Percentiles rank a stretch among this genome's conserved stretches.
Evolutionary conservation across 164 flowering plant genomes (phyloP).

Genomic region (Nelumbo lutea): DNA sequence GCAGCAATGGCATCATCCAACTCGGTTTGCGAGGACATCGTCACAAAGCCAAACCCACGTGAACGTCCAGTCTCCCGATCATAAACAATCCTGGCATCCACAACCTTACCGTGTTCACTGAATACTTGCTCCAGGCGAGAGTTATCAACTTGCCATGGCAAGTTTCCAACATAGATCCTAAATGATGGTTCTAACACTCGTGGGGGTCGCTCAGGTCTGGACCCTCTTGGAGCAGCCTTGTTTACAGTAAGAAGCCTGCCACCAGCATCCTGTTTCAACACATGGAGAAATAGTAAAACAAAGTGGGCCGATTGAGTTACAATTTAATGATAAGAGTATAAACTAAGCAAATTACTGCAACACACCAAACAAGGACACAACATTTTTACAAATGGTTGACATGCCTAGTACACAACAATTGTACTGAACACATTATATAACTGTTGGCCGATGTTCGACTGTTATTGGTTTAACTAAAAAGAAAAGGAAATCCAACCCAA

Average conservation of each 20-base stretch:
- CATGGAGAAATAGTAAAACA: constrained; percentile 7
- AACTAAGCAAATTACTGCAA: no score
- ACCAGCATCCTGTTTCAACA: constrained; percentile 46
- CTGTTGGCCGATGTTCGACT: background rate
- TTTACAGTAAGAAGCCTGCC: constrained; percentile 82
- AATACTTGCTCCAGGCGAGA: constrained; percentile 63
- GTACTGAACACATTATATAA: background rate
- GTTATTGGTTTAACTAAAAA: background rate
- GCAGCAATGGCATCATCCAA: constrained; percentile 75
- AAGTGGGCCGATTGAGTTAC: background rate
- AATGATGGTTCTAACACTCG: constrained; percentile 37
- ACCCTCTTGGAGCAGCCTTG: constrained; percentile 77
- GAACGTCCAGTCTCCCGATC: constrained; percentile 81
- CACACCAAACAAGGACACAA: no score
- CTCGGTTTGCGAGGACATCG: constrained; percentile 59
- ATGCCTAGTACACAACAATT: no score
- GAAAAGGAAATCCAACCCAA: background rate
- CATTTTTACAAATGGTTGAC: no score
- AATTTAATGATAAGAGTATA: no score
- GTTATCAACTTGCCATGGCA: constrained; percentile 78
- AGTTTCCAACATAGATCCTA: constrained; percentile 75
- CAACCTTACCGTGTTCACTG: constrained; percentile 76
- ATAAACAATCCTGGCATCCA: constrained; percentile 56
- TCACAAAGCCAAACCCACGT: constrained; percentile 88
- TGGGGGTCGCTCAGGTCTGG: constrained; percentile 50